Conservation (phyloP, 371 early-diverging fungal species). For the Batkoa obscura region DNA sequence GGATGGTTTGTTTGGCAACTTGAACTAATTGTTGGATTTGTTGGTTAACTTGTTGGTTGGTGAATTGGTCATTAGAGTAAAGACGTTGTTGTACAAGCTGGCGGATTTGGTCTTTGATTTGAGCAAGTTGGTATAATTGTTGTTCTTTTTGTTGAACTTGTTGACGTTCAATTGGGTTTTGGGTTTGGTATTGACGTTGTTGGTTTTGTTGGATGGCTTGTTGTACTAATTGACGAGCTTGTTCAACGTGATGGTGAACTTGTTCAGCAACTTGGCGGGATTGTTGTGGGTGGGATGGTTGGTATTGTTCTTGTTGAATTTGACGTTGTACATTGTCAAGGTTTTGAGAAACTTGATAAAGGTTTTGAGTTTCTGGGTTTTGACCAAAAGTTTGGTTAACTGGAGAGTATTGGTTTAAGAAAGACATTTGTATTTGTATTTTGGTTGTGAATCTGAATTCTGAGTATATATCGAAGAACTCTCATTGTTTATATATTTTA, state of each 20-base stretch:
- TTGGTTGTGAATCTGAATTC: too few relatives aligned
- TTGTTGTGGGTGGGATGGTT: background rate
- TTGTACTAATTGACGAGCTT: background rate
- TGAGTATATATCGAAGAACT: too few relatives aligned
- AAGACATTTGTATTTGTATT: too few relatives aligned
- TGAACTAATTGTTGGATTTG: background rate
- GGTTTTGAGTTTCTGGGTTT: too few relatives aligned
- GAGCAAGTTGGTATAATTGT: background rate
- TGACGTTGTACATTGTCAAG: too few relatives aligned
- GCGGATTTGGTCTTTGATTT: slow-evolving; percentile 2
- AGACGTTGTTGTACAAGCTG: background rate
- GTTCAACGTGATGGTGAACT: background rate
- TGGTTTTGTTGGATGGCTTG: background rate
- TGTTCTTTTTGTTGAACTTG: background rate
- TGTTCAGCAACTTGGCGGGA: background rate
- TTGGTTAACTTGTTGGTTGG: background rate
- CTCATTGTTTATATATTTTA: too few relatives aligned
- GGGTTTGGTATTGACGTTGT: background rate
- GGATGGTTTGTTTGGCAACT: background rate
- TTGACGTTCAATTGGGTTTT: background rate
- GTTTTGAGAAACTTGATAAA: too few relatives aligned
- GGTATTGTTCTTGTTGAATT: background rate
- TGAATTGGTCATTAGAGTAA: background rate
- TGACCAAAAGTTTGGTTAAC: too few relatives aligned
- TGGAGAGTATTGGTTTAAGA: too few relatives aligned